These are phyloP conservation scores for Syzygium grande DNA, from an alignment of 345 rosid genomes.

Conservation along the genomic window DNA sequence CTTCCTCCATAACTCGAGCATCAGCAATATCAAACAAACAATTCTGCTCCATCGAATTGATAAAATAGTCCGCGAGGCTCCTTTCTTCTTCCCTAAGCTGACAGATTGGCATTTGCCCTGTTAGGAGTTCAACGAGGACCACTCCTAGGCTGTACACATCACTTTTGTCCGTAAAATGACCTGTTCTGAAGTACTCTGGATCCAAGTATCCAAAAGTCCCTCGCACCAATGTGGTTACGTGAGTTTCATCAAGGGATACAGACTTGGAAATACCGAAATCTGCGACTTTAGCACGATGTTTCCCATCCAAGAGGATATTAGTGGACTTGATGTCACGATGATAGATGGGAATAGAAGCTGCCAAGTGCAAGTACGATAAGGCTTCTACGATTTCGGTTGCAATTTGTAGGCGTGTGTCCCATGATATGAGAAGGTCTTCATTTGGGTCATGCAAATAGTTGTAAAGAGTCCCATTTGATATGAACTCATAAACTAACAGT, in stretches of 20 bases:
- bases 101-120: not conserved
- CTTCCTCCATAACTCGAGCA: not conserved
- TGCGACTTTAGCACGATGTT: not conserved
- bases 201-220: not conserved
- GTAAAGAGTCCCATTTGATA: constrained; percentile 1
- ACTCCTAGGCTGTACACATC: not conserved
- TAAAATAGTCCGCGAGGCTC: not conserved
- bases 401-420: constrained; percentile 1
- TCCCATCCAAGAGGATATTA: not conserved
- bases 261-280: not conserved
- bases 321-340: not conserved
- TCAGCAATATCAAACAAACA: not conserved
- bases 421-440: not conserved
- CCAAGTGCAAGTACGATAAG: constrained; percentile 2
- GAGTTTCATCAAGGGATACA: not conserved
- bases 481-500: constrained; percentile 1
- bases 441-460: not conserved
- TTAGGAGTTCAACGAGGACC: not conserved
- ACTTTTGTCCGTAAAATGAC: not conserved
- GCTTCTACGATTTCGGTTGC: not conserved
- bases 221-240: not conserved
- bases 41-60: not conserved
- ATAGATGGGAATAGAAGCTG: constrained; percentile 1
- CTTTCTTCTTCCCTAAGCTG: not conserved
- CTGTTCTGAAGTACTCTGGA: not conserved